Evolutionary conservation across 306 rosid genomes (phyloP).

Genomic region (Canavalia gladiata): DNA sequence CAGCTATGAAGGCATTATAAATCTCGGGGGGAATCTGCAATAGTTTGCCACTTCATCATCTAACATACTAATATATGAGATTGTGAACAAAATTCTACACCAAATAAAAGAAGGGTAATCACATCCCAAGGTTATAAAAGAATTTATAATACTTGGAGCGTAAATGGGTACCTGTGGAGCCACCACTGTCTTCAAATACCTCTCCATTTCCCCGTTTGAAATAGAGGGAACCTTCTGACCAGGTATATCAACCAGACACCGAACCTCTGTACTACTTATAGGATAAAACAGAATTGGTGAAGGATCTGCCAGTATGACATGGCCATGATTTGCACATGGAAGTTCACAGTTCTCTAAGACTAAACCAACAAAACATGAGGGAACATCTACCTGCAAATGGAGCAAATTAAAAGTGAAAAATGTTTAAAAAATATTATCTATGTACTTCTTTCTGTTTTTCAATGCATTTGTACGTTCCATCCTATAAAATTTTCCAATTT

Average conservation of each 20-base stretch:
- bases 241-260: slow-evolving; percentile 96
- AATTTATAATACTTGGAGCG: slow-evolving; percentile 15
- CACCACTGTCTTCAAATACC: slow-evolving; percentile 82
- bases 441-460: too few species aligned
- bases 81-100: slow-evolving; percentile 29
- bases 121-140: not conserved
- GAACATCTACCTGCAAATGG: slow-evolving; percentile 83
- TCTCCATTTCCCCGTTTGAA: slow-evolving; percentile 93
- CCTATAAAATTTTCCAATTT: too few species aligned
- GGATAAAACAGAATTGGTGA: slow-evolving; percentile 95
- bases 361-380: slow-evolving; percentile 94
- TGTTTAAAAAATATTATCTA: too few species aligned
- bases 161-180: slow-evolving; percentile 82
- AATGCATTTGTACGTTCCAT: too few species aligned
- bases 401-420: not conserved
- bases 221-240: slow-evolving; percentile 98
- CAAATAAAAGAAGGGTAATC: slow-evolving; percentile 1
- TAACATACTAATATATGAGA: not conserved
- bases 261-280: slow-evolving; percentile 92
- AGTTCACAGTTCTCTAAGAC: slow-evolving; percentile 87
- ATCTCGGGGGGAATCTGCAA: slow-evolving; percentile 86
- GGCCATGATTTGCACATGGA: slow-evolving; percentile 95
- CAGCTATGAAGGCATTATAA: slow-evolving; percentile 79
- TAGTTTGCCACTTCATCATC: slow-evolving; percentile 32
- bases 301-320: slow-evolving; percentile 93